Base-by-base conservation (phyloP, 1,284 basidiomycete genomes). In the Ceratorhiza oryzae-sativae region DNA sequence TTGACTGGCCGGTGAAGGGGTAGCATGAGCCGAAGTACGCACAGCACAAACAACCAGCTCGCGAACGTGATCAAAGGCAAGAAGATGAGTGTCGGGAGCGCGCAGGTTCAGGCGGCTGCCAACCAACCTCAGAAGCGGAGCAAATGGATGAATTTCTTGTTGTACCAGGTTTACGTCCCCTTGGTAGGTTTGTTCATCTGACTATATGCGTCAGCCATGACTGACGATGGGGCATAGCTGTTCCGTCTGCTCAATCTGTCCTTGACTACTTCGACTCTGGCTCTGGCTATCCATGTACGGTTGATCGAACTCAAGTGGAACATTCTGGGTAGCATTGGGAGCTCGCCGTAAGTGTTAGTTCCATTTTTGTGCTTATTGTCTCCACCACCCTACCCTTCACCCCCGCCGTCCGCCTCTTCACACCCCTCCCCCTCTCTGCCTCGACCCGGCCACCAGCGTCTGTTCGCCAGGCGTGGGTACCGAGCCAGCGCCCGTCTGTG, bases 231-330 rank as follows among this genome's bases (percentile, higher is more conserved):
- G 78, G 30, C 77, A 71, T 76, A 97, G 87, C 83, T 96, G 41
- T 93, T 95, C 79, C 90, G 94, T 72, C 84, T 93, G 75, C 86
- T 91, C 79, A 96, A 96, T 78, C 88, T 97, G 72, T 84, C 88
- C 3, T 90, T 96, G 76, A 95, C 92, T 2, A 87, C 90, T 18
- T 85, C 88, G 55, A 91, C 93, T 0, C 85, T 97, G 45, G 94
- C 86, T 0, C 83, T 96, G 48, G 93, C 93, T 1, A 88, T 94
- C 73, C 86, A 86, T 62, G 91, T 95, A 77, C 87, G 91, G 55
- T 75, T 80, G 13, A 78, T 85, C 39, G 92, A 96, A 79, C 77
- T 78, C 41, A 77, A 79, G 0, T 80, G 85, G 75, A 75, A 82
- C 60, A 82, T 88, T 27, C 84, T 85, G 80, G 92, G 92, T 27